These are phyloP conservation scores for Eucalyptus paniculata DNA, from an alignment of 345 rosid genomes.

Conservation along the genomic window DNA sequence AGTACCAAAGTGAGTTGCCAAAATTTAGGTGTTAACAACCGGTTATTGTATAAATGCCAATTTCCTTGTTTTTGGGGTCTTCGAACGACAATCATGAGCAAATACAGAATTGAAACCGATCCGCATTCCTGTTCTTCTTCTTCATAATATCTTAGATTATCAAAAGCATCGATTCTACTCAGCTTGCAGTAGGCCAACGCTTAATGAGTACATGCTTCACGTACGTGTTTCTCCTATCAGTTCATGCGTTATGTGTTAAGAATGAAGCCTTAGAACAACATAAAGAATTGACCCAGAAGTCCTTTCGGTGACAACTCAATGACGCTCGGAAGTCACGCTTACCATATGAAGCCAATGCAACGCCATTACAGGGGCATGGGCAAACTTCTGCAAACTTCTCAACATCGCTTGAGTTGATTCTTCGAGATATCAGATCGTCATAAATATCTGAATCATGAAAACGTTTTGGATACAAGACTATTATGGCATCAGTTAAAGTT, in stretches of 20 bases:
- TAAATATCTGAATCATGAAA: constrained; percentile 49
- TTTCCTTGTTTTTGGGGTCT: background rate
- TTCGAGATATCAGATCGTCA: constrained; percentile 85
- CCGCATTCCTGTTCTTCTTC: background rate
- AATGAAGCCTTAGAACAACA: background rate
- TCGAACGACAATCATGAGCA: background rate
- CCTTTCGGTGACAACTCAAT: background rate
- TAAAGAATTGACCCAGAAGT: background rate
- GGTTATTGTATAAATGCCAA: background rate
- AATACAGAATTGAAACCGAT: background rate
- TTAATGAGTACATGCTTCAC: background rate
- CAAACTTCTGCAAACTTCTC: constrained; percentile 98
- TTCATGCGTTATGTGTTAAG: background rate
- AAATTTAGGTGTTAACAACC: no score
- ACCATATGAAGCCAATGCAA: constrained; percentile 96
- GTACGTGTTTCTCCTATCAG: background rate
- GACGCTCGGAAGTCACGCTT: background rate
- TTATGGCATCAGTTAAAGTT: background rate
- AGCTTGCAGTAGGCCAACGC: background rate
- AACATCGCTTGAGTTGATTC: constrained; percentile 82
- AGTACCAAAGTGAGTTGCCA: no score
- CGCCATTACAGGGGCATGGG: constrained; percentile 88
- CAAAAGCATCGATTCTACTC: background rate
- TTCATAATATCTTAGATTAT: background rate
- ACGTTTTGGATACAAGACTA: background rate